phyloP scores from a whole-genome alignment of 176 grass and related monocot genomes.

The Poa pratensis region DNA sequence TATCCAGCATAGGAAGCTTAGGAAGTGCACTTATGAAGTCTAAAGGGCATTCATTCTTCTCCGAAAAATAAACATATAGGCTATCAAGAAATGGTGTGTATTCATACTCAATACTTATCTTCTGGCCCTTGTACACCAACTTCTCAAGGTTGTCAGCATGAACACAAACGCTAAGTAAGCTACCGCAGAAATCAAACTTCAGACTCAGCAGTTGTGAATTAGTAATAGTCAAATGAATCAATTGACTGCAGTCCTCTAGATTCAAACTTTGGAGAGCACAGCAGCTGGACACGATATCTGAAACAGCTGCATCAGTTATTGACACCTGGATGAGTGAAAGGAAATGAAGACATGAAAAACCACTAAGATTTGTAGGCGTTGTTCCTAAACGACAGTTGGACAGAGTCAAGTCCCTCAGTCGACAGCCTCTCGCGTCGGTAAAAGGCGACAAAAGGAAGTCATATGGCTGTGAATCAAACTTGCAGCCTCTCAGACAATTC shows the following conservation, averaged over 20 bases:
- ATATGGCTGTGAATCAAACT: conserved; percentile 6
- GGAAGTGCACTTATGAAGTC: background rate
- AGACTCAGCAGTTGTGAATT: background rate
- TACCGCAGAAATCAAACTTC: background rate
- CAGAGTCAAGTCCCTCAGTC: background rate
- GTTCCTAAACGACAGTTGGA: background rate
- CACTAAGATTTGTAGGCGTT: conserved; percentile 24
- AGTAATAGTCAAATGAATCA: conserved; percentile 1
- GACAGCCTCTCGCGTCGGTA: background rate
- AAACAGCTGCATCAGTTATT: conserved; percentile 8
- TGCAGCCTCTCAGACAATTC: background rate
- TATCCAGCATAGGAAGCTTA: background rate
- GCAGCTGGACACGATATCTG: conserved; percentile 9
- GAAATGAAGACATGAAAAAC: background rate
- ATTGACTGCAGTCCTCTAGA: background rate
- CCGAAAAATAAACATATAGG: background rate
- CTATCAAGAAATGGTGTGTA: background rate
- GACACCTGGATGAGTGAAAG: background rate
- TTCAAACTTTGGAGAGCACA: background rate
- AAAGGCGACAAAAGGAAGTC: background rate
- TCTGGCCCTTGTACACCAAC: conserved; percentile 5
- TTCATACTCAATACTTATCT: background rate
- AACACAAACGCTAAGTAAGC: conserved; percentile 5
- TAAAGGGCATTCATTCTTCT: background rate
- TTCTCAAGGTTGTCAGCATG: background rate